Evolutionary conservation across 768 basidiomycete species (phyloP).

Genomic region (Amanita fuliginea): DNA sequence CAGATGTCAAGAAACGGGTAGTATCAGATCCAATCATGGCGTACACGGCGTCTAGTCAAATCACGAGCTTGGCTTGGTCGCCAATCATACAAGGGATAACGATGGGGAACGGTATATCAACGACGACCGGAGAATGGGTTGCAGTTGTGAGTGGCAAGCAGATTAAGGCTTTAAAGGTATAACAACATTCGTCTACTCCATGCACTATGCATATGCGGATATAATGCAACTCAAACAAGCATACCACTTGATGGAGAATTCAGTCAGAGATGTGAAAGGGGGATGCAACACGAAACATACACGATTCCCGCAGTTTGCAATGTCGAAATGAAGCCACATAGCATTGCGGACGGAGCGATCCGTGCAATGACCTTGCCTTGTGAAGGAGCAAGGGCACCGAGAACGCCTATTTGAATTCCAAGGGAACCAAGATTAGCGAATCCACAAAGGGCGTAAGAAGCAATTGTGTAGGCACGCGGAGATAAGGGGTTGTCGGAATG

Average conservation of each 20-base stretch:
- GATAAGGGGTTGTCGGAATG: constrained; percentile 41
- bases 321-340: constrained; percentile 24
- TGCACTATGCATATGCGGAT: constrained; percentile 2
- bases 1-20: constrained; percentile 67
- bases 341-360: constrained; percentile 43
- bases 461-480: constrained; percentile 68
- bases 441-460: constrained; percentile 82
- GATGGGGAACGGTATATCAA: constrained; percentile 65
- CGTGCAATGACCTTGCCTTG: constrained; percentile 61
- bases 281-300: constrained; percentile 17
- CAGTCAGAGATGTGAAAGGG: constrained; percentile 9
- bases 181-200: constrained; percentile 13
- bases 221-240: constrained; percentile 20
- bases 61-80: constrained; percentile 86
- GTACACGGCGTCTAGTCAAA: constrained; percentile 66
- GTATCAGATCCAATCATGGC: constrained; percentile 76
- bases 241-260: constrained; percentile 27
- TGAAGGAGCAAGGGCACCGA: constrained; percentile 35
- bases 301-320: constrained; percentile 24
- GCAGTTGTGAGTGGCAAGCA: constrained; percentile 75
- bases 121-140: constrained; percentile 76
- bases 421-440: constrained; percentile 83
- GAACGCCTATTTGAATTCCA: constrained; percentile 65
- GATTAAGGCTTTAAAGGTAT: constrained; percentile 76
- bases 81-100: constrained; percentile 69